Evolutionary conservation across 2,329 filamentous ascomycete species (phyloP), one percentile per base, ranked within the genome.

Genomic region (Fusarium paranaense): DNA sequence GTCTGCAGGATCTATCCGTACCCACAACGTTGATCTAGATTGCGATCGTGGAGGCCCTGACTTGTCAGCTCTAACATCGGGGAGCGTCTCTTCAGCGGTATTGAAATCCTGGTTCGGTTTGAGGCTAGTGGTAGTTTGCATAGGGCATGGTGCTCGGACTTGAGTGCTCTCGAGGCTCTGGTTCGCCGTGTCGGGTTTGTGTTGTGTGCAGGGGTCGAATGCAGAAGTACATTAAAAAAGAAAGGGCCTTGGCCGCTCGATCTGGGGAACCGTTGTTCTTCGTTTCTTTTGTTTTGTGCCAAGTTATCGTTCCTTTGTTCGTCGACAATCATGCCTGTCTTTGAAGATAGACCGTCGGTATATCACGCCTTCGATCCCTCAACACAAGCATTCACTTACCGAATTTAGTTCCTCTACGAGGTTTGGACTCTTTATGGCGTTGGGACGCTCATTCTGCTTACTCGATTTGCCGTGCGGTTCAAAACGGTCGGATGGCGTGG

Each of bases 401-500:
- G 8, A 30, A 5, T 18, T 27, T 30, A 77, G 73, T 82, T 82
- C 33, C 71, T 83, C 11, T 30, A 64, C 3, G 81, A 83, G 52
- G 74, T 74, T 11, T 82, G 81, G 81, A 35, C 72, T 1, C 74
- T 82, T 22, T 85, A 80, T 50, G 78, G 67, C 2, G 59, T 83
- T 30, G 83, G 83, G 2, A 73, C 78, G 4, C 11, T 75, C 4
- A 71, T 84, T 13, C 65, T 86, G 1, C n/a, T 80, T 2, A 30
- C 78, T 4, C 80, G 83, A 5, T 83, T 81, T 20, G 73, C 66
- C 16, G 81, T 85, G 6, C 80, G 84, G 1, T 62, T 84, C 18
- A 81, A 82, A 3, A 82, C 81, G 0, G 83, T 84, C 2, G 84
- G 84, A 3, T 60, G 80, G 32, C 77, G 79, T n/a, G 79, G 82